These are phyloP conservation scores for Helichrysum umbraculigerum DNA, from an alignment of 129 eudicot species.

Conservation along the genomic window DNA sequence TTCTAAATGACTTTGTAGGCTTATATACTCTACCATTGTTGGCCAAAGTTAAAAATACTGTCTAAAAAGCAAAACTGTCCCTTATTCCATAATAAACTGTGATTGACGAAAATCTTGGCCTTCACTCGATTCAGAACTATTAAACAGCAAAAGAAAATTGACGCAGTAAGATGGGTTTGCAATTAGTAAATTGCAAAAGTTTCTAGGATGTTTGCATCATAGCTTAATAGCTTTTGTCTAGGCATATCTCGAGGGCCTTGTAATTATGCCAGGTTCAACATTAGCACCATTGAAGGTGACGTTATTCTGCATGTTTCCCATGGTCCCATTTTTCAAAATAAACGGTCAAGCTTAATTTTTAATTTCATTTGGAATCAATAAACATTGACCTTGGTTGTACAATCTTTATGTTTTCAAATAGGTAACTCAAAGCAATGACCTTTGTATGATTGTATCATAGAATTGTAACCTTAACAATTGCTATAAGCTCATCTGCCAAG, in stretches of 20 bases:
- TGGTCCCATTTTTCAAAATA: not conserved
- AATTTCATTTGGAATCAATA: too few relatives aligned
- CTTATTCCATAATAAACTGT: not conserved
- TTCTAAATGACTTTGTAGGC: not conserved
- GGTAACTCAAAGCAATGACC: not conserved
- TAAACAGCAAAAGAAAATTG: not conserved
- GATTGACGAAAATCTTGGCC: not conserved
- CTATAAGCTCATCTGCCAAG: too few relatives aligned
- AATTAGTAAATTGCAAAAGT: too few relatives aligned
- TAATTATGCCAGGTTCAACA: too few relatives aligned
- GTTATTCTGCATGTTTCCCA: not conserved
- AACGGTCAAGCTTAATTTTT: too few relatives aligned
- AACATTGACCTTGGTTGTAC: too few relatives aligned
- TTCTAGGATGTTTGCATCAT: too few relatives aligned
- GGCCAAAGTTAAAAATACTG: not conserved
- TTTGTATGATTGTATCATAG: too few relatives aligned
- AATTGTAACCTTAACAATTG: not conserved
- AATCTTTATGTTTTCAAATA: not conserved
- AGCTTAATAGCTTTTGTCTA: too few relatives aligned
- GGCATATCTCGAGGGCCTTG: too few relatives aligned
- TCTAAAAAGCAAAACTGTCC: not conserved
- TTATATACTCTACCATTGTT: not conserved
- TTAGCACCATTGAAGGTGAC: too few relatives aligned
- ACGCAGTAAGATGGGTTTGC: too few relatives aligned
- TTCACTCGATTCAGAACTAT: not conserved